Percentiles rank a stretch among this genome's conserved stretches.
Conservation (phyloP, 352 stramenopile species). For the Globisporangium emineosum region DNA sequence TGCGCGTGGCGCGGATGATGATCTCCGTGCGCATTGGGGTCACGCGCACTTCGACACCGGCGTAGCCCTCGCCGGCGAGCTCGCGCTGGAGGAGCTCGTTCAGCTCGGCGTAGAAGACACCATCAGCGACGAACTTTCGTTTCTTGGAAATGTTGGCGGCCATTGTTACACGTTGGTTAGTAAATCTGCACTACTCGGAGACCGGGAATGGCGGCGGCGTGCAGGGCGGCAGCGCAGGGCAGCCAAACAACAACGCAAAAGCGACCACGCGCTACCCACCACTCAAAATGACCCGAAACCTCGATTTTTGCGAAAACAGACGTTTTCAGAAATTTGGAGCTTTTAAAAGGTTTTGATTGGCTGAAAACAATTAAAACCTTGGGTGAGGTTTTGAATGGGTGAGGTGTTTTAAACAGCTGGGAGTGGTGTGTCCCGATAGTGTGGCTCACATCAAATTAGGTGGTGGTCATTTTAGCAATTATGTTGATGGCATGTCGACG, state of each 20-base stretch:
- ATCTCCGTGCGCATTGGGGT: conserved; percentile 99
- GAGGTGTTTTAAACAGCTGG: neutral
- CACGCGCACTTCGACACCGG: conserved; percentile 97
- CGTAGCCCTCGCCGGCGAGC: conserved; percentile 98
- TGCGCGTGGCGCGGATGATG: conserved; percentile 99
- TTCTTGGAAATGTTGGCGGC: conserved; percentile 97
- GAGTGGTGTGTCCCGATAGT: neutral
- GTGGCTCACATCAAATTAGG: neutral
- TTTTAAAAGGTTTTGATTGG: neutral
- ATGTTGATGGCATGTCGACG: no score
- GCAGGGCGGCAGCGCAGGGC: neutral
- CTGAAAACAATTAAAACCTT: neutral
- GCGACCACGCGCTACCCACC: conserved; percentile 6
- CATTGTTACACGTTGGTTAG: conserved; percentile 46
- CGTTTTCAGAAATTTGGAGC: neutral
- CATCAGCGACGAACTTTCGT: conserved; percentile 99
- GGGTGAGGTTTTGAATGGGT: neutral
- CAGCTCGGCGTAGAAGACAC: conserved; percentile 99
- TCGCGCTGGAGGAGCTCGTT: conserved; percentile 98
- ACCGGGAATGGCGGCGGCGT: neutral
- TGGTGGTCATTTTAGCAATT: no score
- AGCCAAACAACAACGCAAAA: neutral
- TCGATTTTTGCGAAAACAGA: neutral
- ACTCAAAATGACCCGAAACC: conserved; percentile 5
- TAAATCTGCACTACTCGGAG: conserved; percentile 16